phyloP scores from a whole-genome alignment of 331 rosid genomes.

The Pyrus hybrid region DNA sequence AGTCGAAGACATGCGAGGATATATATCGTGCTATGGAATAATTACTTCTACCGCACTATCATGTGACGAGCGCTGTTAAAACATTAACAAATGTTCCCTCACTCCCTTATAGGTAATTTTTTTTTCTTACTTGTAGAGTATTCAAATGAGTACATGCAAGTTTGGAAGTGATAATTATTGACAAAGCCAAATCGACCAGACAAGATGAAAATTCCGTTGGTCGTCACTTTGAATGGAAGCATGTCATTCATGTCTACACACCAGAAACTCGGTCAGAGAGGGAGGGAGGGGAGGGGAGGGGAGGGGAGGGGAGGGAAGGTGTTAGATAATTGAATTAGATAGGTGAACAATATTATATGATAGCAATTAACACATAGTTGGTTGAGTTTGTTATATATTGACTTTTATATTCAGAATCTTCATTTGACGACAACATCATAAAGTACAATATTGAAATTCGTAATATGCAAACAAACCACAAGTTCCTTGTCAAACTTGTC shows the following conservation, averaged over 20 bases:
- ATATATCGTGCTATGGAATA: too few species aligned
- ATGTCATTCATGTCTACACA: not conserved
- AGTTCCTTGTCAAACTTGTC: constrained; percentile 27
- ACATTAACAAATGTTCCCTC: not conserved
- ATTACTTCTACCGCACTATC: not conserved
- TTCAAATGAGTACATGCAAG: not conserved
- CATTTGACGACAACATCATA: not conserved
- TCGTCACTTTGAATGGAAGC: constrained; percentile 29
- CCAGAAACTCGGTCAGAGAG: not conserved
- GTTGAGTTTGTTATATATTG: constrained; percentile 44
- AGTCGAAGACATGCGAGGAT: not conserved
- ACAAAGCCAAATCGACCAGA: not conserved
- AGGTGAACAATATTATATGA: constrained; percentile 41
- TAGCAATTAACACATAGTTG: constrained; percentile 22
- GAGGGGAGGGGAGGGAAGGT: not conserved
- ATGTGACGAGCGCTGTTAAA: not conserved
- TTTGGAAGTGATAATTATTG: not conserved
- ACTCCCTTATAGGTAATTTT: not conserved
- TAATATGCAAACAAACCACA: not conserved
- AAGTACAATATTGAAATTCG: constrained; percentile 11
- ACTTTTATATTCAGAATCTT: constrained; percentile 21
- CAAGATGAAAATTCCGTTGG: constrained; percentile 15
- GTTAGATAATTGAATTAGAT: constrained; percentile 24
- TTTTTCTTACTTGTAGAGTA: too few species aligned
- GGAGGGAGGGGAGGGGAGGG: not conserved